Base-by-base conservation (phyloP, 495 filamentous ascomycete species). In the Penicillium taxi region DNA sequence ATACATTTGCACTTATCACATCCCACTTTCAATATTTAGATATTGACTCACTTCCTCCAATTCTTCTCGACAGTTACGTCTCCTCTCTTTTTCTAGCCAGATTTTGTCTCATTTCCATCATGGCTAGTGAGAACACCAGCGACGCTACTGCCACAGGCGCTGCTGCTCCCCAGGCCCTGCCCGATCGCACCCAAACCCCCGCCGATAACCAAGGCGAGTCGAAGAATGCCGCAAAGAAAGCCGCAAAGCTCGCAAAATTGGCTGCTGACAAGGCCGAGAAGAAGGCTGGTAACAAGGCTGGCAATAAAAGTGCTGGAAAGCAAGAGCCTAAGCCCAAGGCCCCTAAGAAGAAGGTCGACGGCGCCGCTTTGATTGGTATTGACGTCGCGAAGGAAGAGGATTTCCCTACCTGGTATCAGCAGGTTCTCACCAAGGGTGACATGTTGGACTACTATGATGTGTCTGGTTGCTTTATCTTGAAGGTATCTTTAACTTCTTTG, bases 321-420 rank as follows among this genome's bases (percentile, higher is more conserved):
- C 32, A 57, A 8, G 66, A 68, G 40, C 48, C 61, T 21, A 29
- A 29, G 26, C 12, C 69, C 47, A 61, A 65, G 48, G 46, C 58
- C 35, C 20, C 32, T 11, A 44, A 38, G 27, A 42, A 75, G 53
- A 77, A 75, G 55, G 65, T 66, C 12, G 75, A 78, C 18, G 78
- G 72, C 28, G 67, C 72, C 19, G 75, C 74, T 35, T 58, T 94
- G 44, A 94, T 93, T 50, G 86, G 89, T 48, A 94, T 96, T 44
- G 86, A 86, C 45, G 74, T 80, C 13, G 63, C 69, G 34, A 96
- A 96, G 63, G 72, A 82, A 35, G 76, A 79, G n/a, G 84, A 95
- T 64, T 91, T 98, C 58, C 71, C 84, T 14, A 74, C 74, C 52
- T 96, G 91, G 91, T 98, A 98, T 57, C 84, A 93, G 61, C 87